phyloP scores from a whole-genome alignment of 164 flowering plant genomes.

The Echeveria elegans region DNA sequence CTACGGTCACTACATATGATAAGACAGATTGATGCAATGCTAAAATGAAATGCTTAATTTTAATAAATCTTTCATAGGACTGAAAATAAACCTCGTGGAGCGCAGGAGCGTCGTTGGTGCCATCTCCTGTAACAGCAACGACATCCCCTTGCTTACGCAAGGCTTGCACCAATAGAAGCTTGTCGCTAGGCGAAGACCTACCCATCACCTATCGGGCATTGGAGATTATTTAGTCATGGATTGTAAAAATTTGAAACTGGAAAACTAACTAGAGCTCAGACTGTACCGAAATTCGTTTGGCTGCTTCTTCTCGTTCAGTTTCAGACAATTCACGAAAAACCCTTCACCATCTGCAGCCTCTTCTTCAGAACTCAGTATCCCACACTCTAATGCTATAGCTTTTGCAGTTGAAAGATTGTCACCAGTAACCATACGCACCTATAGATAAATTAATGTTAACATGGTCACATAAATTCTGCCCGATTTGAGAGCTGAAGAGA shows the following conservation, averaged over 20 bases:
- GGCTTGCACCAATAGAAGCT: constrained; percentile 43
- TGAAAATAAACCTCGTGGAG: constrained; percentile 35
- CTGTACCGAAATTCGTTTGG: constrained; percentile 28
- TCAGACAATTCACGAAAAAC: constrained; percentile 32
- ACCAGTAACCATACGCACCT: constrained; percentile 53
- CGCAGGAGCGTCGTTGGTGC: constrained; percentile 49
- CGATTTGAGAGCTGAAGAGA: not conserved
- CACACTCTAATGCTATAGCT: constrained; percentile 48
- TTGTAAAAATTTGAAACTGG: not conserved
- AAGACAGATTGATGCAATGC: not conserved
- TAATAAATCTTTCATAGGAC: not conserved
- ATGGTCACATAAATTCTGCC: not conserved
- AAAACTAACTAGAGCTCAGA: not conserved
- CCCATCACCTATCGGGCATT: constrained; percentile 32
- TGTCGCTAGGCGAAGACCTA: constrained; percentile 48
- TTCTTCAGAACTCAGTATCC: constrained; percentile 26
- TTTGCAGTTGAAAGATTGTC: constrained; percentile 47
- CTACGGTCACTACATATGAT: not conserved
- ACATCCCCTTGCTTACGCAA: constrained; percentile 34
- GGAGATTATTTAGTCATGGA: not conserved
- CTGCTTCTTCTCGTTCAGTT: constrained; percentile 28
- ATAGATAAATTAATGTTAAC: not conserved
- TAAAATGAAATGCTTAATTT: not conserved
- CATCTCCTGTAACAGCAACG: constrained; percentile 54
- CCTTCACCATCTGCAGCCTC: constrained; percentile 20